Base-by-base conservation (phyloP, 805 yeast species). In the Nakazawaea pomicola region DNA sequence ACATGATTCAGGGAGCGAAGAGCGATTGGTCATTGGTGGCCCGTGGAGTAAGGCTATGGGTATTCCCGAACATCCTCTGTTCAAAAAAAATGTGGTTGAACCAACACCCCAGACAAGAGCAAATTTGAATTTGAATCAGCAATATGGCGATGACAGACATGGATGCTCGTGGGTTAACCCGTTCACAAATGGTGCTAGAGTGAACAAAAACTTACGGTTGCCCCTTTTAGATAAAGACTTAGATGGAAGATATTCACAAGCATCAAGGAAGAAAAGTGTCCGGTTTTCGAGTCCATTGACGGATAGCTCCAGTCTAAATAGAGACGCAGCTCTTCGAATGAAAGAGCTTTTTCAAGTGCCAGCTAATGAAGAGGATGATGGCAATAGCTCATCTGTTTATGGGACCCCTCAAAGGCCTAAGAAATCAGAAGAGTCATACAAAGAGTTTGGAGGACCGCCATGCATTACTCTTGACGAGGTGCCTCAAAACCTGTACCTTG, bases 41-140 rank as follows among this genome's bases (percentile, higher is more conserved):
- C 33, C 16, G 8, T 15, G 11, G 10, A 23, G 15, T 20, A 18
- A 11, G 12, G 6, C 10, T 4, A 6, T 36, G 20, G 36, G 29
- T 6, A 17, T 42, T 4, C 45, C 41, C 4, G 27, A 20, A n/a
- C 41, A 42, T 42, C 45, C 45, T 7, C 27, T 34, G 4, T 35
- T 36, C 36, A 30, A 8, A 17, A 16, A 28, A 16, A 25, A 21
- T 4, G 12, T 16, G n/a, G 18, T 11, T 16, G n/a, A n/a, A n/a
- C n/a, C n/a, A n/a, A n/a, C n/a, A n/a, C n/a, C 14, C 23, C 12
- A 10, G 31, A 24, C 27, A 10, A 19, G 14, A 24, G 18, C 11
- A 15, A 23, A 8, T 23, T 23, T 23, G 10, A 23, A 23, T n/a
- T n/a, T n/a, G n/a, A n/a, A n/a, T n/a, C n/a, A n/a, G n/a, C n/a